A percentile compares a stretch with the other conserved stretches of the same genome.
Conservation (phyloP, 1,284 basidiomycete species). For the Sporisorium sorghi region DNA sequence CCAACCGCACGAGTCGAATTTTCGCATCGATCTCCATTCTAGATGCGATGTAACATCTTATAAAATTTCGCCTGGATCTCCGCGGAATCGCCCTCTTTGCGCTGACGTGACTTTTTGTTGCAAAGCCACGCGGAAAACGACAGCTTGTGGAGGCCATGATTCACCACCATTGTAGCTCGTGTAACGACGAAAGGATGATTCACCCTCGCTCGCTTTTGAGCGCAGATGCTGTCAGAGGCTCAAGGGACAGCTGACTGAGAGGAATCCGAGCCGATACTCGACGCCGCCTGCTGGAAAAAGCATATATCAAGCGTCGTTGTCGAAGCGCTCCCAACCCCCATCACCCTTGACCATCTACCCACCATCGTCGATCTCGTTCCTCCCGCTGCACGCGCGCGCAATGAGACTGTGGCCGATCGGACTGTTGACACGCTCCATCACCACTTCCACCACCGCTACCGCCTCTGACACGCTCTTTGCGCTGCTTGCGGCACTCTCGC, state of each 20-base stretch:
- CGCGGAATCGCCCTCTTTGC: conserved; percentile 16
- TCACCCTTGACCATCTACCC: background rate
- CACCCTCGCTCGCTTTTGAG: background rate
- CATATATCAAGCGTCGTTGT: background rate
- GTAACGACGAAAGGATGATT: conserved; percentile 1
- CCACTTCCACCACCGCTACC: background rate
- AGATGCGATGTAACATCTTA: background rate
- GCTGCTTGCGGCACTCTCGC: background rate
- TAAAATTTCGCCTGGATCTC: background rate
- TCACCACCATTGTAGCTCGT: background rate
- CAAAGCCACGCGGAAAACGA: too few species aligned
- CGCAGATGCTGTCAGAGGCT: background rate
- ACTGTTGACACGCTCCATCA: background rate
- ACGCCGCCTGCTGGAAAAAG: background rate
- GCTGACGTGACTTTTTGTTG: conserved; percentile 9
- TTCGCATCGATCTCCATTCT: too few species aligned
- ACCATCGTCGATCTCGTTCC: background rate
- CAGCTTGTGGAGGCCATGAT: too few species aligned
- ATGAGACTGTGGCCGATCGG: conserved; percentile 10
- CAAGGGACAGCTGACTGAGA: conserved; percentile 12
- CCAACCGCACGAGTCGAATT: conserved; percentile 32
- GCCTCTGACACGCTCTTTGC: background rate
- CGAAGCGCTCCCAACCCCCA: too few species aligned
- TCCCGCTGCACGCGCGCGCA: background rate
- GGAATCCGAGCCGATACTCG: too few species aligned